A percentile compares a stretch with the other conserved stretches of the same genome.
phyloP scores from a whole-genome alignment of 306 rosid species.

The Arachis hypogaea region DNA sequence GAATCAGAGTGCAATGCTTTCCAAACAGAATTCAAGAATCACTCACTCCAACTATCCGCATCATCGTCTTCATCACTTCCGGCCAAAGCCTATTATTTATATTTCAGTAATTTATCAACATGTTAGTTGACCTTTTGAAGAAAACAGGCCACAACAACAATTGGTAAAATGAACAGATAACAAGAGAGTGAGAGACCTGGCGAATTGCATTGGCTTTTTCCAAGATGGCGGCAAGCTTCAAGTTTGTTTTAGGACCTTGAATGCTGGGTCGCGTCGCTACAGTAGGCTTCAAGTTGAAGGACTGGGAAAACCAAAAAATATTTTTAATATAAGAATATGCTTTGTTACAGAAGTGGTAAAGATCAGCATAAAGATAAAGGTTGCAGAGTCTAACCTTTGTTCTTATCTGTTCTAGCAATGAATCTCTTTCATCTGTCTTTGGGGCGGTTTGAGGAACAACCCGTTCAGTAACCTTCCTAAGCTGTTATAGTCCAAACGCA shows the following conservation, averaged over 20 bases:
- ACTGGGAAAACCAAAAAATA: constrained; percentile 52
- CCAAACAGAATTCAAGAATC: constrained; percentile 56
- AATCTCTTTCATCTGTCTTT: constrained; percentile 81
- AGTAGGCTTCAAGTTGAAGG: constrained; percentile 95
- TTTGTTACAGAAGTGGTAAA: constrained; percentile 12
- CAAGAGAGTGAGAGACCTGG: constrained; percentile 62
- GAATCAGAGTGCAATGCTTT: constrained; percentile 27
- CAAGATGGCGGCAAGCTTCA: constrained; percentile 92
- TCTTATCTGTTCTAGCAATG: constrained; percentile 82
- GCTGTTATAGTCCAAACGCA: constrained; percentile 58
- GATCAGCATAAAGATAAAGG: constrained; percentile 30
- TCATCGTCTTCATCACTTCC: constrained; percentile 94
- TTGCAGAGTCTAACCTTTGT: constrained; percentile 69
- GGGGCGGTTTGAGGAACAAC: constrained; percentile 65
- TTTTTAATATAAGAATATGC: constrained; percentile 15
- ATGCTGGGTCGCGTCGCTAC: constrained; percentile 64
- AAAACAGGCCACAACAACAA: neutral
- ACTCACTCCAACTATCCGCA: constrained; percentile 84
- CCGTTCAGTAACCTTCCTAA: constrained; percentile 82
- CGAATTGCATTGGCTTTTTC: constrained; percentile 97
- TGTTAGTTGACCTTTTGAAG: constrained; percentile 30
- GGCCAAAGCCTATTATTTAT: constrained; percentile 75
- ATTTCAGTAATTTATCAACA: constrained; percentile 25
- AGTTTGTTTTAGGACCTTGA: constrained; percentile 84
- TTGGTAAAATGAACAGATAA: constrained; percentile 24